Base-by-base conservation (phyloP, 2,329 filamentous ascomycete genomes). In the Fusarium sp. region DNA sequence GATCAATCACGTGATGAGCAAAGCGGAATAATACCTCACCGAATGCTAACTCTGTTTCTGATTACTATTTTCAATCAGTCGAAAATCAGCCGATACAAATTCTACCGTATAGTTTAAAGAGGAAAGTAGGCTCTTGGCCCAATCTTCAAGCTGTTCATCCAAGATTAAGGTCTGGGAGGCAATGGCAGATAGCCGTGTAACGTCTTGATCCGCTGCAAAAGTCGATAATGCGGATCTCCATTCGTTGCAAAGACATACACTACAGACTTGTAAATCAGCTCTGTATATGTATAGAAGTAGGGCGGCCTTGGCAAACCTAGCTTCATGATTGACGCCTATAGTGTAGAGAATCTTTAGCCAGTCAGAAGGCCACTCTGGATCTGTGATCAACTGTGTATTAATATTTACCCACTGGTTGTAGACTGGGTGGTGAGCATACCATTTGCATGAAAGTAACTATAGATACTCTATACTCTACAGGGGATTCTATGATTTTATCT, bases 391-490 rank as follows among this genome's bases (percentile, higher is more conserved):
- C 39, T 4, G 39, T 5, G 46, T 5, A 23, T 23, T 8, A 34
- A 9, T 6, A 12, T 10, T 4, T 21, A 12, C 0, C 21, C 14
- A 43, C 12, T 9, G 8, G 4, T 1, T 7, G 7, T 2, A 23
- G 23, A 23, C 20, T 8, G 9, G 20, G 7, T 6, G 7, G 14
- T n/a, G 7, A 3, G 32, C 19, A 5, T 39, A 49, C 46, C 46
- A 49, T 49, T 49, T 49, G 46, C 34, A 49, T 28, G 4, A 39
- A 26, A 39, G 34, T 26, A 39, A 39, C 14, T 19, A 39, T 38
- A 6, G 34, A 49, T 10, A 49, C n/a, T 6, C 20, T 21, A 20
- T 26, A 49, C 17, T 39, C 46, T 49, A 11, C 20, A 1, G 17
- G 6, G 15, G 32, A 49, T 15, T 49, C 17, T 19, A 21, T 4